These are phyloP conservation scores for Thielaviopsis euricoi DNA, from an alignment of 2,329 filamentous ascomycete genomes.

Conservation along the genomic window DNA sequence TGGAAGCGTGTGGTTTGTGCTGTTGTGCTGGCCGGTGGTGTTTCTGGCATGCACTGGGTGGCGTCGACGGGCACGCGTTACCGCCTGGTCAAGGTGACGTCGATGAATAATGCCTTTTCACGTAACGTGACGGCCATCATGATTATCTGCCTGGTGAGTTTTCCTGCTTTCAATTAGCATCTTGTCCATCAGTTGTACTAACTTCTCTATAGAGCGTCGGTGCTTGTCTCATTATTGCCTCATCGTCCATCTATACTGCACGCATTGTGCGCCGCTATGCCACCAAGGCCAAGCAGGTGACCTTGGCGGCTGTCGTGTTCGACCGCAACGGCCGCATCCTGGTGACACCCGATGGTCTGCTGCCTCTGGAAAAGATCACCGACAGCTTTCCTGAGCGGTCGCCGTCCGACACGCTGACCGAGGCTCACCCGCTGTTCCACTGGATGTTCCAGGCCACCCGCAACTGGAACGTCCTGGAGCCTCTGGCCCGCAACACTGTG, in stretches of 20 bases:
- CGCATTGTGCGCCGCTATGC: constrained; percentile 35
- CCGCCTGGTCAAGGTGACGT: constrained; percentile 31
- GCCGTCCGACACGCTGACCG: constrained; percentile 57
- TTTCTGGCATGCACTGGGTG: constrained; percentile 81
- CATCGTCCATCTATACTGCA: constrained; percentile 36
- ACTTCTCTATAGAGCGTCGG: constrained; percentile 32
- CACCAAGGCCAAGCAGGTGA: constrained; percentile 44
- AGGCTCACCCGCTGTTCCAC: constrained; percentile 63
- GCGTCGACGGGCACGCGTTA: constrained; percentile 57
- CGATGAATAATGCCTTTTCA: constrained; percentile 27
- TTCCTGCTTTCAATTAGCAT: not conserved
- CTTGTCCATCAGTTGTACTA: not conserved
- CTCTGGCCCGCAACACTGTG: constrained; percentile 56
- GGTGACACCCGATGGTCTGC: constrained; percentile 50
- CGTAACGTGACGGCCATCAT: constrained; percentile 55
- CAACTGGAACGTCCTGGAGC: constrained; percentile 55
- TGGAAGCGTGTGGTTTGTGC: constrained; percentile 57
- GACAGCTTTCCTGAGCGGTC: constrained; percentile 49
- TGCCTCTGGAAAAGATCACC: constrained; percentile 63
- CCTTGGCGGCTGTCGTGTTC: constrained; percentile 45
- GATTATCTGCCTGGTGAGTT: constrained; percentile 50
- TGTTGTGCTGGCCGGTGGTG: constrained; percentile 51
- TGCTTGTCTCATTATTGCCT: constrained; percentile 43
- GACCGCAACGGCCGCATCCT: constrained; percentile 49
- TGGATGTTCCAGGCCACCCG: constrained; percentile 74